phyloP scores from a whole-genome alignment of 495 filamentous ascomycete species.

The Podospora fimiseda region DNA sequence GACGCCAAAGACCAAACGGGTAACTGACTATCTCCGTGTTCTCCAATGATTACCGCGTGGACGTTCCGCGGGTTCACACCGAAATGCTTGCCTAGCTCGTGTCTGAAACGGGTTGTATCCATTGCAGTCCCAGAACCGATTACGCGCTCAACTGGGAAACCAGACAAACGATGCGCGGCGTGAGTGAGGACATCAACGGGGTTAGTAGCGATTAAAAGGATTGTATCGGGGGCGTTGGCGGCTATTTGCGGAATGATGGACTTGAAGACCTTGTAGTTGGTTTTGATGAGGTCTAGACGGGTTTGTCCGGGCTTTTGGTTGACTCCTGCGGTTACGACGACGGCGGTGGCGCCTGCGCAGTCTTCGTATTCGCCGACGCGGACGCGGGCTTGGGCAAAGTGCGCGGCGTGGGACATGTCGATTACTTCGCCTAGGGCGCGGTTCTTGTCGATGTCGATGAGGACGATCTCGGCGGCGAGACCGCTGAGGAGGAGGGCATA shows the following conservation, averaged over 20 bases:
- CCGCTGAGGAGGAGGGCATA: conserved; percentile 46
- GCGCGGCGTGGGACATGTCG: conserved; percentile 32
- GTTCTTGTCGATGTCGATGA: conserved; percentile 30
- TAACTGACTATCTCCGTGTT: conserved; percentile 29
- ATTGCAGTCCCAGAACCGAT: conserved; percentile 31
- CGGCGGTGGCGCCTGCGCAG: conserved; percentile 46
- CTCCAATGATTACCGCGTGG: conserved; percentile 28
- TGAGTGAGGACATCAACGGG: conserved; percentile 31
- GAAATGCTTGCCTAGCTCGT: conserved; percentile 26
- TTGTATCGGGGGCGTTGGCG: conserved; percentile 22
- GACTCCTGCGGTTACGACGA: conserved; percentile 42
- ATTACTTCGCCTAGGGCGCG: conserved; percentile 33
- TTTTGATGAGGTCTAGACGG: conserved; percentile 25
- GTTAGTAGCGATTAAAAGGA: conserved; percentile 29
- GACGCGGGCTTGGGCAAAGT: conserved; percentile 29
- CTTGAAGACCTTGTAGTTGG: conserved; percentile 24
- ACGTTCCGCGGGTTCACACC: conserved; percentile 28
- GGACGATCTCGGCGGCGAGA: conserved; percentile 48
- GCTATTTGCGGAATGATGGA: conserved; percentile 24
- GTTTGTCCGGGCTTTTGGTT: conserved; percentile 32
- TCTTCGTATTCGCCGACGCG: conserved; percentile 29
- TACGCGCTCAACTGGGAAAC: conserved; percentile 25
- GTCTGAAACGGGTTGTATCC: conserved; percentile 28
- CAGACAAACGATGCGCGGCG: conserved; percentile 20
- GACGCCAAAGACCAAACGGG: conserved; percentile 28